These are phyloP conservation scores for Plectosphaerella sp. DNA, from an alignment of 2,329 filamentous ascomycete species.

Conservation along the genomic window DNA sequence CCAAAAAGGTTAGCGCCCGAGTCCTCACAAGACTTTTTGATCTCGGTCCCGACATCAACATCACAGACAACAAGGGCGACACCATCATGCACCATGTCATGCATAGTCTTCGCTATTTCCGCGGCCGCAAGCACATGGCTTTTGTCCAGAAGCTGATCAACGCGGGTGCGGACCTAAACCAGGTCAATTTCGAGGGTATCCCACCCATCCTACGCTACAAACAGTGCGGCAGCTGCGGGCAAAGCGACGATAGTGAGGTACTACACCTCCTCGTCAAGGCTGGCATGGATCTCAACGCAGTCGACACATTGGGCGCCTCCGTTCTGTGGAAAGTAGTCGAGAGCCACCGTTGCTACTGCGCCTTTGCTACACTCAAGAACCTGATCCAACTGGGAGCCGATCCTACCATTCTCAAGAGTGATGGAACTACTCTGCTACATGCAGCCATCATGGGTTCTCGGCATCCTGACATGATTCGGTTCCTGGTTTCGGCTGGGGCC, in stretches of 20 bases:
- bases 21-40: neutral
- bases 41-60: neutral
- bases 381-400: constrained; percentile 10
- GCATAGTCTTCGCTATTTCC: neutral
- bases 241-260: neutral
- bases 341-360: constrained; percentile 2
- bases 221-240: neutral
- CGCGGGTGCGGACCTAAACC: neutral
- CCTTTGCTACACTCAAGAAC: neutral
- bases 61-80: neutral
- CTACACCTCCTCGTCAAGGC: constrained; percentile 10
- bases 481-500: neutral
- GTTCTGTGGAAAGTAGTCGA: constrained; percentile 5
- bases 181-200: neutral
- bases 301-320: constrained; percentile 11
- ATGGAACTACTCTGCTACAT: constrained; percentile 14
- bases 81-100: neutral
- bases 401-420: constrained; percentile 8
- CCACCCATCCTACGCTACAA: neutral
- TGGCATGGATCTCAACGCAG: constrained; percentile 16
- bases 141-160: neutral
- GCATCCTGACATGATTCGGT: neutral
- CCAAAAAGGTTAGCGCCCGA: neutral
- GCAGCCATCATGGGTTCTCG: neutral
- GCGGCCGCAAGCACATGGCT: neutral